Evolutionary conservation across 2,329 filamentous ascomycete genomes (phyloP).

Genomic region (Microdochium nivale): DNA sequence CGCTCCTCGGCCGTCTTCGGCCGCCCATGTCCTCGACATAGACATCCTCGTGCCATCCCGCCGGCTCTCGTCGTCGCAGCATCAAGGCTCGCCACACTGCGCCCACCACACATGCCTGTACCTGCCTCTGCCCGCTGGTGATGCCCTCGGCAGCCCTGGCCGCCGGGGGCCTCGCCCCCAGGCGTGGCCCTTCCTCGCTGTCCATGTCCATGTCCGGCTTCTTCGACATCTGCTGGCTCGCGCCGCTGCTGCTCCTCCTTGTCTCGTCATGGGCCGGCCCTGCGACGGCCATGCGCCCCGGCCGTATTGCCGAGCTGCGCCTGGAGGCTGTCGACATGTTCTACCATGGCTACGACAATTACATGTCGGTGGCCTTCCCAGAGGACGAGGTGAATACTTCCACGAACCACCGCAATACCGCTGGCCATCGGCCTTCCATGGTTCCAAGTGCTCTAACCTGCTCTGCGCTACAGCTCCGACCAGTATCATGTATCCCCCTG

Average conservation of each 20-base stretch:
- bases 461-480: slow-evolving; percentile 54
- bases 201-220: neutral
- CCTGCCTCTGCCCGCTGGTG: neutral
- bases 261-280: slow-evolving; percentile 30
- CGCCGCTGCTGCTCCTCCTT: slow-evolving; percentile 12
- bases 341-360: slow-evolving; percentile 94
- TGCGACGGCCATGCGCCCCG: slow-evolving; percentile 43
- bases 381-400: slow-evolving; percentile 67
- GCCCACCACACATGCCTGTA: neutral
- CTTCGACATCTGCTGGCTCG: neutral
- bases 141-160: neutral
- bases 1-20: too few species aligned
- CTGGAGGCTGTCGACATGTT: slow-evolving; percentile 70
- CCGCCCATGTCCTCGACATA: neutral
- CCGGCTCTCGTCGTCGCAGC: neutral
- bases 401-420: neutral
- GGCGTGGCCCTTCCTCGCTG: neutral
- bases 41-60: neutral
- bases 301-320: slow-evolving; percentile 45
- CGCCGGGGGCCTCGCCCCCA: neutral
- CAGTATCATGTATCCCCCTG: slow-evolving; percentile 74
- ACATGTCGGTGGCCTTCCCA: slow-evolving; percentile 88
- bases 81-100: neutral
- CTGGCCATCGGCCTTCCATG: neutral
- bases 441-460: slow-evolving; percentile 11